phyloP scores from a whole-genome alignment of 2,329 filamentous ascomycete genomes.

The Aaosphaeria arxii region DNA sequence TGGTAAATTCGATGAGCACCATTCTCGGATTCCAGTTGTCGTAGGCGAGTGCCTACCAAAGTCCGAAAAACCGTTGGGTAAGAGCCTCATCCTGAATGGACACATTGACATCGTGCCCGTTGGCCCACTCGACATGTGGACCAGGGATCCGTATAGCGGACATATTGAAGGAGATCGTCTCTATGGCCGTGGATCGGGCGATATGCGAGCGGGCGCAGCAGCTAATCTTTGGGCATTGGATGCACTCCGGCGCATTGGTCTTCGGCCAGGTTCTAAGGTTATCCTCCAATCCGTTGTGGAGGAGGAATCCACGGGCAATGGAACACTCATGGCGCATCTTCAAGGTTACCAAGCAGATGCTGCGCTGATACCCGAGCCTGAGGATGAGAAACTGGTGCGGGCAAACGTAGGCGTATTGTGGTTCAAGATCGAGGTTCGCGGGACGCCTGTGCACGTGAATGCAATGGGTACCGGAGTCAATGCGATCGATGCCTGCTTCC shows the following conservation, averaged over 20 bases:
- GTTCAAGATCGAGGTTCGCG: constrained; percentile 16
- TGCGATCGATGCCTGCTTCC: constrained; percentile 6
- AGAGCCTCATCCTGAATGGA: constrained; percentile 17
- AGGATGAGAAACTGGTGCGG: constrained; percentile 15
- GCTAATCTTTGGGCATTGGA: constrained; percentile 16
- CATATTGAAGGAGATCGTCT: constrained; percentile 17
- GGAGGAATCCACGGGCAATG: constrained; percentile 18
- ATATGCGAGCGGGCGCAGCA: constrained; percentile 17
- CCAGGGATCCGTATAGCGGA: constrained; percentile 13
- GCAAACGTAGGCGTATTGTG: constrained; percentile 19
- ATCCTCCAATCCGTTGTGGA: constrained; percentile 17
- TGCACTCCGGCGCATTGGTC: constrained; percentile 14
- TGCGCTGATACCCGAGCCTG: constrained; percentile 14
- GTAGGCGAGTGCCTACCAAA: background rate
- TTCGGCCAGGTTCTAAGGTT: constrained; percentile 16
- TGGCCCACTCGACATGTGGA: constrained; percentile 16
- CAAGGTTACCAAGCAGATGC: constrained; percentile 17
- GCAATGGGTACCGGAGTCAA: constrained; percentile 16
- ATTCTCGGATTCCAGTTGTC: background rate
- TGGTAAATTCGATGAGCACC: background rate
- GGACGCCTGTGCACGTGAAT: constrained; percentile 15
- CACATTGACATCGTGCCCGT: constrained; percentile 19
- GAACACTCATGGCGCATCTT: constrained; percentile 15
- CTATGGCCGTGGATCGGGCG: constrained; percentile 14
- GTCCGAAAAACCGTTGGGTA: constrained; percentile 8